Percentiles rank a stretch among this genome's conserved stretches.
phyloP scores from a whole-genome alignment of 805 yeast species.

The Naumovozyma castellii region DNA sequence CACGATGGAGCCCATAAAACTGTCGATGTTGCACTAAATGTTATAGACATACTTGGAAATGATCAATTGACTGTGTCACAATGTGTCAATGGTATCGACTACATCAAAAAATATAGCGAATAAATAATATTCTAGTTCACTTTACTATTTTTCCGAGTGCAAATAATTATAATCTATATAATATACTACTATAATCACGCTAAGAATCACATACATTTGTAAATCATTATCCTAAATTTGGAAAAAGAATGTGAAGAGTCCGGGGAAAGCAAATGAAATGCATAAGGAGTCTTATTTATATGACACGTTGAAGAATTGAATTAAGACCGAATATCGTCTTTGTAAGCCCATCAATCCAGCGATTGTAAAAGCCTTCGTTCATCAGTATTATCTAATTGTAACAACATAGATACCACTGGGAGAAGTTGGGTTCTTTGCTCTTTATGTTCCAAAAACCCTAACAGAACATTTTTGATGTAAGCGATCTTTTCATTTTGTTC shows the following conservation, averaged over 20 bases:
- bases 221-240: too few species aligned
- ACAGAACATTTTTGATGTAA: slow-evolving; percentile 78
- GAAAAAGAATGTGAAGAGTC: too few species aligned
- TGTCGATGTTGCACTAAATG: slow-evolving; percentile 57
- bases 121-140: too few species aligned
- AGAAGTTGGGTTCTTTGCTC: slow-evolving; percentile 82
- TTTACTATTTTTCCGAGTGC: too few species aligned
- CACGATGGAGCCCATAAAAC: slow-evolving; percentile 70
- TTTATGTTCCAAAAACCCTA: slow-evolving; percentile 83
- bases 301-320: too few species aligned
- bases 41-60: slow-evolving; percentile 45
- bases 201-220: too few species aligned
- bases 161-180: too few species aligned
- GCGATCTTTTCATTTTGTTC: slow-evolving; percentile 44
- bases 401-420: slow-evolving; percentile 74
- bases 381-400: slow-evolving; percentile 61
- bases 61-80: slow-evolving; percentile 70
- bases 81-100: slow-evolving; percentile 61
- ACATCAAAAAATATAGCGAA: slow-evolving; percentile 35
- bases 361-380: slow-evolving; percentile 62
- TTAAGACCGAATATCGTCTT: too few species aligned
- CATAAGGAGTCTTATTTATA: too few species aligned
- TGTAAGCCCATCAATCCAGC: too few species aligned
- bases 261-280: too few species aligned
- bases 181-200: too few species aligned